Percentiles rank a stretch among this genome's conserved stretches.
phyloP scores from a whole-genome alignment of 1,139 yeast species.

The Candida sp. region DNA sequence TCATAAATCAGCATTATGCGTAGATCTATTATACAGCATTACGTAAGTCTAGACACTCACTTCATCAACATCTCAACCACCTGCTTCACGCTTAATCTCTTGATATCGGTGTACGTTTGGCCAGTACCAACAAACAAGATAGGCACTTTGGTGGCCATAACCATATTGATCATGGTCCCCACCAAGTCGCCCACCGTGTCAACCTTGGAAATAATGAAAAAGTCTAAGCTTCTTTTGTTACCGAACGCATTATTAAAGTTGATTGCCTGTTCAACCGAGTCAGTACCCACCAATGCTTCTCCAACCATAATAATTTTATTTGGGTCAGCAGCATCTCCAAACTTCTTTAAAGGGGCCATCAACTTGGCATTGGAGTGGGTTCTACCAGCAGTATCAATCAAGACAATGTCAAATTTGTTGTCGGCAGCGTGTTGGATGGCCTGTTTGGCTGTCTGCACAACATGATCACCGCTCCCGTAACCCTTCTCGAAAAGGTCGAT shows the following conservation, averaged over 20 bases:
- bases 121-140: constrained; percentile 97
- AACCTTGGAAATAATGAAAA: constrained; percentile 92
- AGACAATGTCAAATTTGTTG: constrained; percentile 74
- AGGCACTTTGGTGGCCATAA: constrained; percentile 95
- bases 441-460: constrained; percentile 93
- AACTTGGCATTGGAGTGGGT: constrained; percentile 94
- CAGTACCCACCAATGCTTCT: constrained; percentile 97
- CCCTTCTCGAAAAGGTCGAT: constrained; percentile 94
- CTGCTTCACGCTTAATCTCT: constrained; percentile 92
- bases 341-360: constrained; percentile 95
- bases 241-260: constrained; percentile 97
- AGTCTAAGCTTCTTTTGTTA: constrained; percentile 77
- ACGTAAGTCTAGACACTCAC: constrained; percentile 12
- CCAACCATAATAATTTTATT: constrained; percentile 99
- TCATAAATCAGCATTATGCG: too few relatives aligned
- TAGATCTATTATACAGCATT: neutral
- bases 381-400: constrained; percentile 98
- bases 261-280: constrained; percentile 93
- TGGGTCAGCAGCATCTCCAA: constrained; percentile 95
- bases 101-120: constrained; percentile 93
- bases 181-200: constrained; percentile 98
- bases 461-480: constrained; percentile 93
- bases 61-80: constrained; percentile 86
- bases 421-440: constrained; percentile 76
- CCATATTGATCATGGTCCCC: constrained; percentile 98